A percentile compares a stretch with the other conserved stretches of the same genome.
Evolutionary conservation across 148 eudicot genomes (phyloP).

Genomic region (Silene conica): DNA sequence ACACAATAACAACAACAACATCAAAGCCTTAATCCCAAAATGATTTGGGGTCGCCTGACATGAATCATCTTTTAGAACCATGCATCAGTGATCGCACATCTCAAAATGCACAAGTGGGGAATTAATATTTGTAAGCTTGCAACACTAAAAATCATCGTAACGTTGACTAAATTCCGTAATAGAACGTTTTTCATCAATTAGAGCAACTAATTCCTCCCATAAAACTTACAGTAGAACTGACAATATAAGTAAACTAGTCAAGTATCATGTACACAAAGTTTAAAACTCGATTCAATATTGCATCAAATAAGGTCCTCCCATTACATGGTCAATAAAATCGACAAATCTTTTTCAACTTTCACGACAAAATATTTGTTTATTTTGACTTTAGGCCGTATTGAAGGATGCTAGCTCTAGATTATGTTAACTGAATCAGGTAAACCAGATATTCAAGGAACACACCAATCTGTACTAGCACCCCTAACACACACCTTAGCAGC

Average conservation of each 20-base stretch:
- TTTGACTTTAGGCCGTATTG: not conserved
- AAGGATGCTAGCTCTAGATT: not conserved
- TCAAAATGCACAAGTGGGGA: not conserved
- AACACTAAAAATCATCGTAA: not conserved
- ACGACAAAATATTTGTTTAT: not conserved
- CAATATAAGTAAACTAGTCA: not conserved
- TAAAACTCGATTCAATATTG: not conserved
- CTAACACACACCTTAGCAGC: not conserved
- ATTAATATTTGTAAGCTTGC: not conserved
- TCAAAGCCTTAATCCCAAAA: no score
- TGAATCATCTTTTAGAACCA: no score
- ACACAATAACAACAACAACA: no score
- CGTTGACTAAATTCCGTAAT: not conserved
- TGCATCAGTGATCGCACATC: no score
- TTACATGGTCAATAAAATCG: not conserved
- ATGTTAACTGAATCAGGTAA: not conserved
- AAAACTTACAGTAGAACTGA: not conserved
- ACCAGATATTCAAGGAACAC: not conserved
- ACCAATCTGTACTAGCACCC: not conserved
- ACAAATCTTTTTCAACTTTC: not conserved
- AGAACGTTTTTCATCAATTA: not conserved
- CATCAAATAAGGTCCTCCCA: not conserved
- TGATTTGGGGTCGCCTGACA: no score
- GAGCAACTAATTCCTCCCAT: constrained; percentile 2
- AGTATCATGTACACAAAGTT: not conserved